Conservation (phyloP, 2,329 filamentous ascomycete genomes). For the Sclerotinia minor region DNA sequence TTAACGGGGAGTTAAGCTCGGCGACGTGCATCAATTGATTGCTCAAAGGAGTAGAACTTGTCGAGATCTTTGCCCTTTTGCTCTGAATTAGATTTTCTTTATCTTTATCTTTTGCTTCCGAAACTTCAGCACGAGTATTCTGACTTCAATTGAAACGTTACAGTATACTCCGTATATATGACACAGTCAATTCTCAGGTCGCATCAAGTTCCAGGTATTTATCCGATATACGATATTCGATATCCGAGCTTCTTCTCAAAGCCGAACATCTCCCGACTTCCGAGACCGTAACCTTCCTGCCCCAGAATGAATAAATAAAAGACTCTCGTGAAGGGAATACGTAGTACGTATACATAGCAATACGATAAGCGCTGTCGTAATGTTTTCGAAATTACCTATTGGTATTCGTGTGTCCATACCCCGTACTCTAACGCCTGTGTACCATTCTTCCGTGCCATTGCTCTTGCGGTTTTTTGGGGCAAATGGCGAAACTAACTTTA, state of each 20-base stretch:
- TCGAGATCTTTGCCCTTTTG: not conserved
- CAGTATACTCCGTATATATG: no score
- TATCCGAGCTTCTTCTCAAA: not conserved
- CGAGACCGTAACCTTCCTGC: no score
- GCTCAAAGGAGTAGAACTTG: not conserved
- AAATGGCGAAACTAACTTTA: no score
- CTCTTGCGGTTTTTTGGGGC: no score
- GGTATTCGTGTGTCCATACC: no score
- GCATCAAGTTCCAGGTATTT: not conserved
- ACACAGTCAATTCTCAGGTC: not conserved
- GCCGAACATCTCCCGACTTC: not conserved
- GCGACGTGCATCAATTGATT: not conserved
- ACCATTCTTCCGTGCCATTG: no score
- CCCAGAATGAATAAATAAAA: not conserved
- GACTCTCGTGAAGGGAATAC: no score
- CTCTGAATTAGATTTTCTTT: not conserved
- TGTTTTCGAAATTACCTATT: no score
- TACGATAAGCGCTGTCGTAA: no score
- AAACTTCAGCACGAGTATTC: not conserved
- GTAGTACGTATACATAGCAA: no score
- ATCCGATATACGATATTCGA: not conserved
- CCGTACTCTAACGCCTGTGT: no score
- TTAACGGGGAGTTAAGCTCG: constrained; percentile 7
- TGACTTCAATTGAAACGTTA: not conserved
- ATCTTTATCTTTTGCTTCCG: not conserved